Percentiles rank a stretch among this genome's conserved stretches.
phyloP scores from a whole-genome alignment of 2,329 filamentous ascomycete genomes.

The Sarocladium kiliense region DNA sequence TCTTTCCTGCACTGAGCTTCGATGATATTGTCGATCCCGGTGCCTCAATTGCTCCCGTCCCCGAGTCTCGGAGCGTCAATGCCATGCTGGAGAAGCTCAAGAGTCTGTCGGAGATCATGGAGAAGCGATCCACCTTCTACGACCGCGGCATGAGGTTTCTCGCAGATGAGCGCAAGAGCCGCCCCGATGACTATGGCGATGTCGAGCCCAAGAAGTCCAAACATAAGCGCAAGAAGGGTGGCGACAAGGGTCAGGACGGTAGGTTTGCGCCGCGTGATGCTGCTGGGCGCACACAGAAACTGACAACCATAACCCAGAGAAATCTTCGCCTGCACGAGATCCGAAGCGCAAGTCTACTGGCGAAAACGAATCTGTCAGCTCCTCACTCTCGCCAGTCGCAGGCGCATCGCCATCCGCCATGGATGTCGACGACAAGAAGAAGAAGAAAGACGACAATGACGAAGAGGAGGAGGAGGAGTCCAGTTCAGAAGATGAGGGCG shows the following conservation, averaged over 20 bases:
- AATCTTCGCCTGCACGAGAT: slow-evolving; percentile 49
- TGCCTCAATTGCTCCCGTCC: slow-evolving; percentile 51
- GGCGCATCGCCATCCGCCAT: slow-evolving; percentile 48
- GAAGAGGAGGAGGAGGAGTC: slow-evolving; percentile 45
- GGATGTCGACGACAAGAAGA: slow-evolving; percentile 52
- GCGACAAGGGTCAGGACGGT: neutral
- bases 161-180: slow-evolving; percentile 59
- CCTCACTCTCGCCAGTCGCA: slow-evolving; percentile 53
- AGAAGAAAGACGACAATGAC: slow-evolving; percentile 35
- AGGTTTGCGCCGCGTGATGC: neutral
- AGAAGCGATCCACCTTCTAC: slow-evolving; percentile 61
- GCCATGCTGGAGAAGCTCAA: slow-evolving; percentile 60
- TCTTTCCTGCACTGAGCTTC: slow-evolving; percentile 55
- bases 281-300: slow-evolving; percentile 5
- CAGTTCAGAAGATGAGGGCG: slow-evolving; percentile 54
- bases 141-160: slow-evolving; percentile 70
- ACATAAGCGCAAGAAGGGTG: slow-evolving; percentile 71
- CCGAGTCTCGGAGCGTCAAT: slow-evolving; percentile 59
- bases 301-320: slow-evolving; percentile 30
- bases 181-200: slow-evolving; percentile 49
- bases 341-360: slow-evolving; percentile 48
- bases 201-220: slow-evolving; percentile 55
- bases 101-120: slow-evolving; percentile 60
- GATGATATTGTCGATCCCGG: slow-evolving; percentile 66
- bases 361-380: slow-evolving; percentile 51